Percentiles rank a stretch among this genome's conserved stretches.
These are phyloP conservation scores for Septoria linicola DNA, from an alignment of 2,329 filamentous ascomycete species.

Conservation along the genomic window DNA sequence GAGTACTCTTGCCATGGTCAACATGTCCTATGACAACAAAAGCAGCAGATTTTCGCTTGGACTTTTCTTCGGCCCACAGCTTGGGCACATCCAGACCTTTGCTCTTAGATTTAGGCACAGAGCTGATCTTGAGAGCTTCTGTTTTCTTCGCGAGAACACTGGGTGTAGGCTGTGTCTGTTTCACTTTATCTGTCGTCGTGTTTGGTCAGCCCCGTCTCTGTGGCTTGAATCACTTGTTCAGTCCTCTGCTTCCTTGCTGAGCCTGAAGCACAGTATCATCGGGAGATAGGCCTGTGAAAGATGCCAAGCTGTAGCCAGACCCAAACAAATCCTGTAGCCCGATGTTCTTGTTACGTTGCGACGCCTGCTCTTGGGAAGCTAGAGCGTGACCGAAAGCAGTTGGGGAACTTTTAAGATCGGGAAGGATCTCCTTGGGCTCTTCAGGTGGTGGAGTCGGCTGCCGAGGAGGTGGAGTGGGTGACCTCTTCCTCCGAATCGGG, in stretches of 20 bases:
- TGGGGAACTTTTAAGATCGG: conserved; percentile 34
- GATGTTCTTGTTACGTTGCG: conserved; percentile 17
- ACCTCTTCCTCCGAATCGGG: conserved; percentile 32
- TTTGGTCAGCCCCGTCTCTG: conserved; percentile 16
- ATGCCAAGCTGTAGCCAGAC: conserved; percentile 16
- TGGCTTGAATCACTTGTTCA: conserved; percentile 30
- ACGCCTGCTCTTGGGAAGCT: conserved; percentile 14
- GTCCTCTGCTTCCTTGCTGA: conserved; percentile 35
- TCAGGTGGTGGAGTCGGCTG: conserved; percentile 33
- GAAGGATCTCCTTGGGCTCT: conserved; percentile 29
- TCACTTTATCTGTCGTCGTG: conserved; percentile 22
- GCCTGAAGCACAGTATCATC: conserved; percentile 35
- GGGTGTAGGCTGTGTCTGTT: conserved; percentile 19
- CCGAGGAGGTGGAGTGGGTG: conserved; percentile 32
- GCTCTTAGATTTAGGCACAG: conserved; percentile 52
- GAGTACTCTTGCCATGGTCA: conserved; percentile 93
- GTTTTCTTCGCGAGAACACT: conserved; percentile 35
- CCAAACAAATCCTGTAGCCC: conserved; percentile 33
- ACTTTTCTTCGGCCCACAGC: conserved; percentile 30
- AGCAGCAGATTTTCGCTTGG: conserved; percentile 32
- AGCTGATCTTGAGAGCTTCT: conserved; percentile 32
- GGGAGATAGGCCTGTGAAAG: conserved; percentile 37
- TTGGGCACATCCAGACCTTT: conserved; percentile 76
- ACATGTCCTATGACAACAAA: conserved; percentile 70
- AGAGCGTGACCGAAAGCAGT: conserved; percentile 35